Conservation (phyloP, 2,329 filamentous ascomycete species). For the Drechslerella coelobrocha region DNA sequence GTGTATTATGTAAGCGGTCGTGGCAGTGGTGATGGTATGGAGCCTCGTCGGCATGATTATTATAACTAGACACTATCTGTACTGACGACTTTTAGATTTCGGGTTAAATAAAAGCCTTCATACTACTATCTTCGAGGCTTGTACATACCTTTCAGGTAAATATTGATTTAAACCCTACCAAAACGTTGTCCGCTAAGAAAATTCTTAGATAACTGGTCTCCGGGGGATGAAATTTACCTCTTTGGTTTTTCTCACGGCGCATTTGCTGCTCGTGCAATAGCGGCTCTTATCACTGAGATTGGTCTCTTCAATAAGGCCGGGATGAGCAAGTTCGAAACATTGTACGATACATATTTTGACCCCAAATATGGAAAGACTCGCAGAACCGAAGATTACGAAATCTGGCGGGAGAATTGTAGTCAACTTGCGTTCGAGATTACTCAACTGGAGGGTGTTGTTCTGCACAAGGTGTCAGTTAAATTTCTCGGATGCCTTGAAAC, state of each 20-base stretch:
- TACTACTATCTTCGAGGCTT: constrained; percentile 28
- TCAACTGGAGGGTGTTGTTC: background rate
- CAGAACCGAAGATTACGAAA: constrained; percentile 28
- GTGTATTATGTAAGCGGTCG: constrained; percentile 38
- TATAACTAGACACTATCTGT: no score
- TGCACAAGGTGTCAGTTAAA: constrained; percentile 26
- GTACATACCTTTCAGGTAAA: constrained; percentile 38
- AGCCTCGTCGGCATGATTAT: background rate
- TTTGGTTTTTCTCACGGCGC: constrained; percentile 68
- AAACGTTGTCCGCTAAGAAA: background rate
- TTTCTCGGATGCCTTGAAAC: constrained; percentile 47
- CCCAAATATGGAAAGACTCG: constrained; percentile 30
- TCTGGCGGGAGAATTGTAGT: constrained; percentile 16
- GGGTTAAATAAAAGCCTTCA: constrained; percentile 37
- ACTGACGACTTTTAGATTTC: constrained; percentile 19
- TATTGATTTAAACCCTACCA: background rate
- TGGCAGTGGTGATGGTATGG: constrained; percentile 28
- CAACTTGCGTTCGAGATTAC: constrained; percentile 9
- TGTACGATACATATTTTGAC: constrained; percentile 62
- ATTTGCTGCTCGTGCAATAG: constrained; percentile 66
- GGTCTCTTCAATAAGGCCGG: constrained; percentile 65
- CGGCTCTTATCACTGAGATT: constrained; percentile 63
- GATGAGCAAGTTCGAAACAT: constrained; percentile 65
- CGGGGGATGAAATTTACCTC: constrained; percentile 66
- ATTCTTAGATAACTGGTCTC: constrained; percentile 63